Evolutionary conservation across 441 rosid genomes (phyloP).

Genomic region (Flueggea neowawraea): DNA sequence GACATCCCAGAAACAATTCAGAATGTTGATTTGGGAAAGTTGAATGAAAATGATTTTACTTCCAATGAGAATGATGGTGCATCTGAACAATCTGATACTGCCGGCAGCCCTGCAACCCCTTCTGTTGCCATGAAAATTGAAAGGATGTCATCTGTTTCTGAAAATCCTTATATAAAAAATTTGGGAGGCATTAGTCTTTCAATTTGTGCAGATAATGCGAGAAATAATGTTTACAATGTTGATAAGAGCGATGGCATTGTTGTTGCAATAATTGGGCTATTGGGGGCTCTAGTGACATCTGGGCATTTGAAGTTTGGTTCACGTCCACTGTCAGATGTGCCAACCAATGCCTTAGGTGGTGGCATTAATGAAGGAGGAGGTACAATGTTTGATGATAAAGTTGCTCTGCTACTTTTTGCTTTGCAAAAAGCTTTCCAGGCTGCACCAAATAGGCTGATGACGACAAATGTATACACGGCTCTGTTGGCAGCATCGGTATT

Average conservation of each 20-base stretch:
- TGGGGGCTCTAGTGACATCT: conserved; percentile 80
- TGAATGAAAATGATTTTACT: conserved; percentile 33
- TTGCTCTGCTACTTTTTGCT: conserved; percentile 89
- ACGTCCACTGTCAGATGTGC: conserved; percentile 47
- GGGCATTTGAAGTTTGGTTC: conserved; percentile 80
- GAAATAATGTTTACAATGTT: conserved; percentile 90
- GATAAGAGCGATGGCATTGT: conserved; percentile 91
- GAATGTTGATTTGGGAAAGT: conserved; percentile 37
- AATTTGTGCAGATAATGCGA: conserved; percentile 93
- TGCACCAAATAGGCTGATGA: conserved; percentile 93
- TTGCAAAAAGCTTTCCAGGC: conserved; percentile 93
- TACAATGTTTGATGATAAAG: conserved; percentile 96
- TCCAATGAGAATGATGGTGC: conserved; percentile 35
- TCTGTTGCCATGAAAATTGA: conserved; percentile 41
- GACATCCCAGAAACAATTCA: conserved; percentile 32
- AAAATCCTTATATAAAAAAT: conserved; percentile 47
- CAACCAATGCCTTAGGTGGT: conserved; percentile 60
- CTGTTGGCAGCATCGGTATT: conserved; percentile 95
- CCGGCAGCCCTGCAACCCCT: conserved; percentile 32
- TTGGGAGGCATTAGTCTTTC: conserved; percentile 97
- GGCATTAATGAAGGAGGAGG: conserved; percentile 74
- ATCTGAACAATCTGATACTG: conserved; percentile 32
- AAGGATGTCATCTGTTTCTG: conserved; percentile 65
- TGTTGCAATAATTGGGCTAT: conserved; percentile 85
- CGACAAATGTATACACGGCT: conserved; percentile 82